phyloP scores from a whole-genome alignment of 1,284 basidiomycete genomes.

The Sporisorium graminicola region DNA sequence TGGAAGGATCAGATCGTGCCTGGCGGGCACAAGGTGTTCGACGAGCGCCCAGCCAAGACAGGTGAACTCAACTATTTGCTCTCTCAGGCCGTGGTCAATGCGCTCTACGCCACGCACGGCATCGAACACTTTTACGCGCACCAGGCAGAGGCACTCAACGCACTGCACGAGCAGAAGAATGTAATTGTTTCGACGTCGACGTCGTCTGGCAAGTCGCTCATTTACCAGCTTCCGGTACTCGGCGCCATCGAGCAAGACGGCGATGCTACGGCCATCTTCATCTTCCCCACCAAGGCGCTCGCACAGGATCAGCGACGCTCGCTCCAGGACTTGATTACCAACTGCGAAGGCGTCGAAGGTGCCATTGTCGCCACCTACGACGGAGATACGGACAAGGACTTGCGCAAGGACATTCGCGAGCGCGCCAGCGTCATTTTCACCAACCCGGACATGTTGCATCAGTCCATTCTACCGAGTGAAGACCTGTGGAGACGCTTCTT shows the following conservation, averaged over 20 bases:
- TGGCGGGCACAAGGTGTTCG: constrained; percentile 61
- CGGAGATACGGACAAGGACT: constrained; percentile 84
- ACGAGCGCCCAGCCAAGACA: constrained; percentile 47
- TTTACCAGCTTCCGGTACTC: constrained; percentile 80
- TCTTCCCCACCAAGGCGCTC: constrained; percentile 93
- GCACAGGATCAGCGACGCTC: constrained; percentile 84
- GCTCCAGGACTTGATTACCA: constrained; percentile 73
- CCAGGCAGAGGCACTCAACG: constrained; percentile 82
- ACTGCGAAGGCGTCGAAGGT: constrained; percentile 77
- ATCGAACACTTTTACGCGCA: constrained; percentile 82
- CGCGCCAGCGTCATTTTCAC: constrained; percentile 73
- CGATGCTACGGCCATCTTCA: constrained; percentile 80
- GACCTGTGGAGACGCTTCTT: constrained; percentile 82
- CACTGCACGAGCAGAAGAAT: constrained; percentile 76
- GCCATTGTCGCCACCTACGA: constrained; percentile 83
- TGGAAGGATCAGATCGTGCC: constrained; percentile 69
- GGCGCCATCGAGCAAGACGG: constrained; percentile 77
- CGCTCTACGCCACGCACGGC: constrained; percentile 76
- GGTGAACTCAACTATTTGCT: constrained; percentile 56
- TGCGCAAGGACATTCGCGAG: constrained; percentile 70
- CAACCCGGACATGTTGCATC: constrained; percentile 82
- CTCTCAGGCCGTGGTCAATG: constrained; percentile 73
- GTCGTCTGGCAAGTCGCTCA: constrained; percentile 90
- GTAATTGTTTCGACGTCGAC: constrained; percentile 92
- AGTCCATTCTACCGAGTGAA: constrained; percentile 85